phyloP scores from a whole-genome alignment of 2,329 filamentous ascomycete genomes.

The Fusarium ramigenum region DNA sequence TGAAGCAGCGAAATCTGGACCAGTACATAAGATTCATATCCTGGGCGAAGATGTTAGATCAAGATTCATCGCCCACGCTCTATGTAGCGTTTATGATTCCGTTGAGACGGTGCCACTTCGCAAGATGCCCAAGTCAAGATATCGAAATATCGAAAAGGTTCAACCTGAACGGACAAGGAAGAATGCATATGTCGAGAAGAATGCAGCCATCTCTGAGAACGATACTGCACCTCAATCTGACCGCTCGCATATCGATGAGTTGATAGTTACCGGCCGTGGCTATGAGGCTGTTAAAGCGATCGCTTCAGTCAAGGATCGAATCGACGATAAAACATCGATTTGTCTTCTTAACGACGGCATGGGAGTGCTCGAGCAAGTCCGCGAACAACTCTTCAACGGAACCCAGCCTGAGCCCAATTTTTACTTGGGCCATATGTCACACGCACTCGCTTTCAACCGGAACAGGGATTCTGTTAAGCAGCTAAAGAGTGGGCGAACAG shows the following conservation, averaged over 20 bases:
- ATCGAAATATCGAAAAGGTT: constrained; percentile 44
- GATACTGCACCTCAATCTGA: constrained; percentile 32
- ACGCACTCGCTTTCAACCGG: constrained; percentile 56
- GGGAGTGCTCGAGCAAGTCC: constrained; percentile 83
- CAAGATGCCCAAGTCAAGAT: constrained; percentile 40
- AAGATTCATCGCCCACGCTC: constrained; percentile 53
- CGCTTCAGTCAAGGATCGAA: constrained; percentile 67
- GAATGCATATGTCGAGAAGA: constrained; percentile 32
- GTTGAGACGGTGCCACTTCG: constrained; percentile 49
- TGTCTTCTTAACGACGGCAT: constrained; percentile 84
- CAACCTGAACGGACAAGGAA: constrained; percentile 32
- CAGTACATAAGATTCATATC: constrained; percentile 53
- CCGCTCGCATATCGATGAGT: constrained; percentile 69
- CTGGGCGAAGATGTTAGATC: constrained; percentile 54
- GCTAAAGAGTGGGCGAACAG: constrained; percentile 45
- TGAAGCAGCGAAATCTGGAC: constrained; percentile 45
- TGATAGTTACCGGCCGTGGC: constrained; percentile 70
- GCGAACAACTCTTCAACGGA: constrained; percentile 74
- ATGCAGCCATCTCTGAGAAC: constrained; percentile 23
- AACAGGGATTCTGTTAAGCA: constrained; percentile 52
- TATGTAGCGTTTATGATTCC: constrained; percentile 54
- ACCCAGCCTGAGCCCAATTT: constrained; percentile 75
- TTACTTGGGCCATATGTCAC: constrained; percentile 71
- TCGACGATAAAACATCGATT: constrained; percentile 75
- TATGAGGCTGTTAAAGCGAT: constrained; percentile 68